A percentile compares a stretch with the other conserved stretches of the same genome.
Conservation (phyloP, 2,329 filamentous ascomycete species). For the Aureobasidium sp. region DNA sequence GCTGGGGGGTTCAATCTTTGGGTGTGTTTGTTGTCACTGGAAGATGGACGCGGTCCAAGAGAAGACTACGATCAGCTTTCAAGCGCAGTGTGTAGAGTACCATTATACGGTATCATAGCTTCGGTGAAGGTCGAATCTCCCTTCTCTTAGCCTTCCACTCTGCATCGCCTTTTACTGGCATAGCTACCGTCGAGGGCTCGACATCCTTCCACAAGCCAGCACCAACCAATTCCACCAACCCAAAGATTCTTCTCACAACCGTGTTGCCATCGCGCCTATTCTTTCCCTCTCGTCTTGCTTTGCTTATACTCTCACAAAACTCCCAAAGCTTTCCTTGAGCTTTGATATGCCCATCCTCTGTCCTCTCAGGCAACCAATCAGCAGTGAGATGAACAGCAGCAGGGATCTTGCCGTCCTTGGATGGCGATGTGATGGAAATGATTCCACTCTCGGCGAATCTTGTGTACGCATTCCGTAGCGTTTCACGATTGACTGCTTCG, state of each 20-base stretch:
- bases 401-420: slow-evolving; percentile 55
- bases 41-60: too few species aligned
- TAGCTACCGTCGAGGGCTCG: neutral
- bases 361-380: slow-evolving; percentile 53
- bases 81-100: neutral
- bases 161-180: neutral
- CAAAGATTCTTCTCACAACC: slow-evolving; percentile 73
- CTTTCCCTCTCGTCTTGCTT: slow-evolving; percentile 82
- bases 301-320: slow-evolving; percentile 82
- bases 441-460: slow-evolving; percentile 90
- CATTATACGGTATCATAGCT: neutral
- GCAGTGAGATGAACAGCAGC: slow-evolving; percentile 58
- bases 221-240: slow-evolving; percentile 68
- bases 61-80: too few species aligned
- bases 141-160: slow-evolving; percentile 9
- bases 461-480: slow-evolving; percentile 84
- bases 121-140: neutral
- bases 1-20: too few species aligned
- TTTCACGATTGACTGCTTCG: slow-evolving; percentile 97
- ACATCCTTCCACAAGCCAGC: slow-evolving; percentile 51
- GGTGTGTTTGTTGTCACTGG: too few species aligned
- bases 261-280: slow-evolving; percentile 90
- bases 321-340: slow-evolving; percentile 78
- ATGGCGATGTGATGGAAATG: slow-evolving; percentile 59
- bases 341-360: slow-evolving; percentile 55